A percentile compares a stretch with the other conserved stretches of the same genome.
Evolutionary conservation across 2,329 filamentous ascomycete species (phyloP).

Genomic region (Aureobasidium zeae): DNA sequence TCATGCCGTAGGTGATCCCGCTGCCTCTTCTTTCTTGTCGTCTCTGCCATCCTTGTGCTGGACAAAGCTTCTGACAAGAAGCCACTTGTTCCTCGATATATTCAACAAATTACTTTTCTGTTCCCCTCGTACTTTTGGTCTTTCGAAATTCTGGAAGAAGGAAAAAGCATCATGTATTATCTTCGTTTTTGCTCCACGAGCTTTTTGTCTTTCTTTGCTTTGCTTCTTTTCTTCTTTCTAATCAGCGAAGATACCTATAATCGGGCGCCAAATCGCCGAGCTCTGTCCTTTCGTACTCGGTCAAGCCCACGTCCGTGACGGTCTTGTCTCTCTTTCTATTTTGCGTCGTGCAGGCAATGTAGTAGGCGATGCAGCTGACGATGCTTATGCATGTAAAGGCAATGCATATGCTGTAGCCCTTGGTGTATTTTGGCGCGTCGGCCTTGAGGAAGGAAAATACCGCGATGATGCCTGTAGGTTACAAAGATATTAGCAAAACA

Average conservation of each 20-base stretch:
- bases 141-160: too few species aligned
- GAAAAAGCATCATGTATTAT: too few species aligned
- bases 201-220: too few species aligned
- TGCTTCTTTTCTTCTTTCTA: conserved; percentile 25
- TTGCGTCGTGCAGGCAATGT: conserved; percentile 46
- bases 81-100: too few species aligned
- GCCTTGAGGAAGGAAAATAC: conserved; percentile 41
- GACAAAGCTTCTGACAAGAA: too few species aligned
- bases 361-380: conserved; percentile 52
- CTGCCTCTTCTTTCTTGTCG: too few species aligned
- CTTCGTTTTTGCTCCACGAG: too few species aligned
- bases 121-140: too few species aligned
- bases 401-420: conserved; percentile 69
- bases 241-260: conserved; percentile 51
- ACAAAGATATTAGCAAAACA: too few species aligned
- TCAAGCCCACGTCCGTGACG: conserved; percentile 40
- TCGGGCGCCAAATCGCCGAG: conserved; percentile 51
- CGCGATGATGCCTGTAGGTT: conserved; percentile 39
- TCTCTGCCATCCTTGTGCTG: too few species aligned
- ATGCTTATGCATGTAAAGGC: conserved; percentile 62
- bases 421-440: conserved; percentile 60
- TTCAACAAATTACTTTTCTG: too few species aligned
- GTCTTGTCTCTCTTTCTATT: conserved; percentile 51
- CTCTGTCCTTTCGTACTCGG: conserved; percentile 53
- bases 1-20: too few species aligned